Conservation (phyloP, 2,329 filamentous ascomycete species). For the Monosporascus sp. region DNA sequence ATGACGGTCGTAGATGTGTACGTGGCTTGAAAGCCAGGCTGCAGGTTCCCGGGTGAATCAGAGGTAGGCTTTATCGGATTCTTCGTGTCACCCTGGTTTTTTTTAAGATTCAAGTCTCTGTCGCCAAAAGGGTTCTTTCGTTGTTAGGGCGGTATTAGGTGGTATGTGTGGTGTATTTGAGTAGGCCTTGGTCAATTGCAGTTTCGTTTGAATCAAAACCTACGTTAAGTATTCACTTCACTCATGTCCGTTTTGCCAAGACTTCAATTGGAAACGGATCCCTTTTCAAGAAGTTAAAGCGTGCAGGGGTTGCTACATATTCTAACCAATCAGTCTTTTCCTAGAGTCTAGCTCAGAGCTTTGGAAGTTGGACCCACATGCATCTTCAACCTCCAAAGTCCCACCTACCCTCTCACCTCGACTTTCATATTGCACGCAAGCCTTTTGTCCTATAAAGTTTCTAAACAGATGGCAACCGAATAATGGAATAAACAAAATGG, state of each 20-base stretch:
- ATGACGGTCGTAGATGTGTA: conserved; percentile 7
- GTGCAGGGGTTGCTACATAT: no score
- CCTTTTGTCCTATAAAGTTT: not conserved
- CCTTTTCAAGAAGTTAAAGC: no score
- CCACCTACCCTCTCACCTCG: not conserved
- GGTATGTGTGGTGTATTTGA: no score
- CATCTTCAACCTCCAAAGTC: not conserved
- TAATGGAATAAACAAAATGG: not conserved
- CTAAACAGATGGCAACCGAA: not conserved
- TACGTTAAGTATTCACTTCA: no score
- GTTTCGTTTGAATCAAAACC: no score
- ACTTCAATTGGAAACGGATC: no score
- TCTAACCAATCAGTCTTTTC: not conserved
- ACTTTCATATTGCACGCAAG: not conserved
- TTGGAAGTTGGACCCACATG: not conserved
- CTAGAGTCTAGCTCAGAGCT: not conserved
- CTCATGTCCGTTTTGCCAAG: no score
- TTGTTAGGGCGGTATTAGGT: no score
- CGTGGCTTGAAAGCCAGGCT: conserved; percentile 13
- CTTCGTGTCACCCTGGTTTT: not conserved
- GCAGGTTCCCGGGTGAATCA: conserved; percentile 3
- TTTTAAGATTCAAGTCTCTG: not conserved
- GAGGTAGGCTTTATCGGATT: not conserved
- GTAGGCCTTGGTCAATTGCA: no score
- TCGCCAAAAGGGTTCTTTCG: no score